These are phyloP conservation scores for Lipomyces sp. DNA, from an alignment of 805 yeast genomes.

Conservation along the genomic window DNA sequence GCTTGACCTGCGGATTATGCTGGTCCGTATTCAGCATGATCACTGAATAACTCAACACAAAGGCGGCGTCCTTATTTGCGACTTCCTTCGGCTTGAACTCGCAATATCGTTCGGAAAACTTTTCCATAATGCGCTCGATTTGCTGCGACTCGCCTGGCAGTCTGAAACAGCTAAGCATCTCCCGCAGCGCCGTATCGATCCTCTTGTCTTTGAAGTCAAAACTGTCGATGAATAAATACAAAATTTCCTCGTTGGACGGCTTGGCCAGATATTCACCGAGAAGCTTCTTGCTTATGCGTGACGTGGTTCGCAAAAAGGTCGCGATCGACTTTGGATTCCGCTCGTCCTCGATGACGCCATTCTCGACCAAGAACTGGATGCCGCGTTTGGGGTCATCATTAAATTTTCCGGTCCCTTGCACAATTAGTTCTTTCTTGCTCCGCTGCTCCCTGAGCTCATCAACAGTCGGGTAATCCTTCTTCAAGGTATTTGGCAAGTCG, in stretches of 20 bases:
- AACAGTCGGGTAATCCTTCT: slow-evolving; percentile 14
- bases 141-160: slow-evolving; percentile 97
- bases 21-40: slow-evolving; percentile 92
- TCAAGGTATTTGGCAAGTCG: slow-evolving; percentile 12
- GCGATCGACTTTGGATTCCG: slow-evolving; percentile 63
- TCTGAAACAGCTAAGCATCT: slow-evolving; percentile 76
- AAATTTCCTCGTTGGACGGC: slow-evolving; percentile 57
- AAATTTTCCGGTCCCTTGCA: slow-evolving; percentile 68
- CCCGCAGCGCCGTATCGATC: slow-evolving; percentile 89
- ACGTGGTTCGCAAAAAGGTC: slow-evolving; percentile 70
- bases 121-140: slow-evolving; percentile 86
- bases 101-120: slow-evolving; percentile 78
- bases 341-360: slow-evolving; percentile 56
- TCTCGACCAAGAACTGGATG: slow-evolving; percentile 56
- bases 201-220: slow-evolving; percentile 76
- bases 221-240: slow-evolving; percentile 60
- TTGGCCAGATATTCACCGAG: slow-evolving; percentile 85
- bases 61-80: slow-evolving; percentile 91
- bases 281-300: slow-evolving; percentile 78
- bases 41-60: slow-evolving; percentile 86
- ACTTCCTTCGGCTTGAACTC: slow-evolving; percentile 52
- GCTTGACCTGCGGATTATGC: slow-evolving; percentile 82
- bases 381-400: slow-evolving; percentile 80
- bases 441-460: slow-evolving; percentile 18
- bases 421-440: slow-evolving; percentile 65